These are phyloP conservation scores for Xerocomellus dryophilus DNA, from an alignment of 768 basidiomycete genomes.

Conservation along the genomic window DNA sequence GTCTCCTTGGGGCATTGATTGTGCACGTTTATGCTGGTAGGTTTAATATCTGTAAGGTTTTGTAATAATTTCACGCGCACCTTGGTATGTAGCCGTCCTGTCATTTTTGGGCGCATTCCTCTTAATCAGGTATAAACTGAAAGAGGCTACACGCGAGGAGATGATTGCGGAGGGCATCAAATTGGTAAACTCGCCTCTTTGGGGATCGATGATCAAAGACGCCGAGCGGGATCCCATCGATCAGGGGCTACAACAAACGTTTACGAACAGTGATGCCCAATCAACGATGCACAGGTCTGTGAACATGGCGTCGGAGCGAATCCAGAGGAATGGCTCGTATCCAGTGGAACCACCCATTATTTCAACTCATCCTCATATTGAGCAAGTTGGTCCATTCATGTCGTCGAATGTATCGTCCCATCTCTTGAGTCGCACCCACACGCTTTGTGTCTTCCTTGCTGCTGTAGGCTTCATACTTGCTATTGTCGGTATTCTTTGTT, in stretches of 20 bases:
- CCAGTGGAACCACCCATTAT: constrained; percentile 34
- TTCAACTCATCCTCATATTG: constrained; percentile 48
- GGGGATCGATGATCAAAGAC: constrained; percentile 9
- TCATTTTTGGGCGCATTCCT: constrained; percentile 58
- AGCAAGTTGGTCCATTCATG: constrained; percentile 48
- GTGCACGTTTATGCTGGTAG: constrained; percentile 52
- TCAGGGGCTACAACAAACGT: not conserved
- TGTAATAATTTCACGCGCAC: not conserved
- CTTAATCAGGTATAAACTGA: constrained; percentile 52
- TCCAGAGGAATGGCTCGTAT: constrained; percentile 1
- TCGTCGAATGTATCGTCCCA: constrained; percentile 36
- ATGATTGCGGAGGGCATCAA: constrained; percentile 32
- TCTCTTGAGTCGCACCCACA: constrained; percentile 49
- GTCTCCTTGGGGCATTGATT: constrained; percentile 50
- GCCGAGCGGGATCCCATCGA: constrained; percentile 10
- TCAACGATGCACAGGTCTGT: no score
- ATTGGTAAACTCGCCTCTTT: constrained; percentile 24
- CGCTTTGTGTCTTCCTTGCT: constrained; percentile 46
- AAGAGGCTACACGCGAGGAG: constrained; percentile 50
- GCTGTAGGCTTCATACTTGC: constrained; percentile 49
- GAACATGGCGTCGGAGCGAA: no score
- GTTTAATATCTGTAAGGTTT: constrained; percentile 11
- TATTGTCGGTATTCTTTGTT: constrained; percentile 48
- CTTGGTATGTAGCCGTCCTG: constrained; percentile 32
- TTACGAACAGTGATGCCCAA: not conserved